Evolutionary conservation across 495 filamentous ascomycete species (phyloP), one percentile per base, ranked within the genome.

Genomic region (Parathielavia hyrcaniae): DNA sequence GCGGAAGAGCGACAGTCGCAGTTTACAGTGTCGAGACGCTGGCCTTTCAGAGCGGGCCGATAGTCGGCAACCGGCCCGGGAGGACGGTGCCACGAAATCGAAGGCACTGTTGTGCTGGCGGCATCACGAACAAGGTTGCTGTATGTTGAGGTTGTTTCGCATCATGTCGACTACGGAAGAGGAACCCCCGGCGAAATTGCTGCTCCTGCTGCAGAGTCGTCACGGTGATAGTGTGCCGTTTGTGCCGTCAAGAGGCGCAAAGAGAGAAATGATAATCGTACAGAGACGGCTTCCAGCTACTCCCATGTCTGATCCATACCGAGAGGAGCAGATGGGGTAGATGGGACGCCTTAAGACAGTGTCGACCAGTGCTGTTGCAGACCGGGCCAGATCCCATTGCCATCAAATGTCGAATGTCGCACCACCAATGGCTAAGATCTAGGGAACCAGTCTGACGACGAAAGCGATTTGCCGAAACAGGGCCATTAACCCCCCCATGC

Each of bases 91-190:
- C 38, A 50, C 47, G 46, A 43, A 57, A 50, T 57, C 55, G 55
- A 57, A 1, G 56, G 48, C 43, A 52, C 32, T 17, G 2, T 23
- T 53, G 17, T 43, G 50, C 12, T 59, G 57, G 44, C 50, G 39
- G n/a, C 26, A 30, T 65, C 64, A 67, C 64, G 60, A 63, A 57
- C 54, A 64, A 61, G 23, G 56, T 19, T 62, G 67, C 50, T 64
- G 61, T 45, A 54, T 36, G 57, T 54, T 66, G 65, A 60, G 56
- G 67, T 30, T 60, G 67, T 51, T 65, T 34, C 55, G 65, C 48
- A 64, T 69, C 64, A 69, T 62, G 66, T 53, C 68, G 66, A 55
- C 69, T 71, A 71, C 69, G 67, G 63, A 70, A 66, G 59, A 57
- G 40, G 59, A 63, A 60, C 50, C 67, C 60, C 64, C 61, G 49